phyloP scores from a whole-genome alignment of 441 rosid genomes.

The Hypseocharis bilobata region DNA sequence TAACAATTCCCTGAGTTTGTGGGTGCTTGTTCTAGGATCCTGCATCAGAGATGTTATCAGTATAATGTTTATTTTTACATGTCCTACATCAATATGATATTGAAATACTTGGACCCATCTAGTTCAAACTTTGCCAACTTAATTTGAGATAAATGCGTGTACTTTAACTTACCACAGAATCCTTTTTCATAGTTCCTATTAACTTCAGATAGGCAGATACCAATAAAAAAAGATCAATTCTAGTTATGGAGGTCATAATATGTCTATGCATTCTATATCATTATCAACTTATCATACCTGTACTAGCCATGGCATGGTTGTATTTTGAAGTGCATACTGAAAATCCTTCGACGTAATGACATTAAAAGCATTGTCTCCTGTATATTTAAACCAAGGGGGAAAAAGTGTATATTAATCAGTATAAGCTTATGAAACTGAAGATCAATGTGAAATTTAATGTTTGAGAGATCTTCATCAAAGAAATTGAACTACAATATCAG shows the following conservation, averaged over 20 bases:
- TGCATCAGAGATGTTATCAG: not conserved
- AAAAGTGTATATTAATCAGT: constrained; percentile 8
- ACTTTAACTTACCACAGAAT: not conserved
- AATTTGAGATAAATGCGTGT: not conserved
- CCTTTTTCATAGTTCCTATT: not conserved
- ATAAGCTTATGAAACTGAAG: not conserved
- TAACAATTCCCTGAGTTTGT: not conserved
- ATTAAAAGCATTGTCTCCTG: constrained; percentile 39
- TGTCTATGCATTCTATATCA: constrained; percentile 1
- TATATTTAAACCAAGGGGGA: constrained; percentile 33
- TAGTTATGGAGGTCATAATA: not conserved
- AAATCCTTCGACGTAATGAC: constrained; percentile 47
- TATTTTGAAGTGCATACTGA: constrained; percentile 33
- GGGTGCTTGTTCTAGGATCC: not conserved
- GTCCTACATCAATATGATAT: not conserved
- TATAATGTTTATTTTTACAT: not conserved
- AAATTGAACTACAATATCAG: constrained; percentile 8
- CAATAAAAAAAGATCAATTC: not conserved
- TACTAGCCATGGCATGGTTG: constrained; percentile 57
- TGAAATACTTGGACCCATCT: not conserved
- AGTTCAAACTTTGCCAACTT: not conserved
- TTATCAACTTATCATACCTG: constrained; percentile 37
- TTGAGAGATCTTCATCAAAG: constrained; percentile 1
- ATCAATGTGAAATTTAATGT: not conserved
- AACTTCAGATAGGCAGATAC: not conserved